Evolutionary conservation across 1,284 basidiomycete genomes (phyloP).

Genomic region (Serendipita sp.): DNA sequence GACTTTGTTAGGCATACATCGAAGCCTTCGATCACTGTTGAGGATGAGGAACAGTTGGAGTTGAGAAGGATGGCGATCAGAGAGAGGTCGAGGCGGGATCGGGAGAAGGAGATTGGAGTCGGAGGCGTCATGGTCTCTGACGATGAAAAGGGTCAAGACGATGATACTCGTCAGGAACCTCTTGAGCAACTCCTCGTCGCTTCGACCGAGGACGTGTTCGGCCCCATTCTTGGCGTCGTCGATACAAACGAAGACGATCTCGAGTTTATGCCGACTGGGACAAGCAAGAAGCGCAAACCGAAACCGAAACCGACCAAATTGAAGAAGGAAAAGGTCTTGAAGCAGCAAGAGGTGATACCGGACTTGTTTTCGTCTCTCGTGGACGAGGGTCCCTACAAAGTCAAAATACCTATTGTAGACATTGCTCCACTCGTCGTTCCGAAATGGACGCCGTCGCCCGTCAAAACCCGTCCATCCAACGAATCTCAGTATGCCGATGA

Average conservation of each 20-base stretch:
- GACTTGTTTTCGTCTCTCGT: slow-evolving; percentile 7
- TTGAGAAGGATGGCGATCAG: background rate
- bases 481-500: background rate
- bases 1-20: background rate
- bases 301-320: slow-evolving; percentile 11
- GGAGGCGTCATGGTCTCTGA: slow-evolving; percentile 18
- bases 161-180: slow-evolving; percentile 11
- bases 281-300: slow-evolving; percentile 7
- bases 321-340: slow-evolving; percentile 7
- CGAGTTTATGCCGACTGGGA: slow-evolving; percentile 6
- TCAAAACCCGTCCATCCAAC: background rate
- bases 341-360: background rate
- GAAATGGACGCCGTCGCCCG: background rate
- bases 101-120: slow-evolving; percentile 13
- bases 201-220: background rate
- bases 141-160: slow-evolving; percentile 25
- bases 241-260: background rate
- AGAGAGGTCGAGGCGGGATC: background rate
- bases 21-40: slow-evolving; percentile 10
- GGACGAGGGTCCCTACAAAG: slow-evolving; percentile 9
- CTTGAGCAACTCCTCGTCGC: background rate
- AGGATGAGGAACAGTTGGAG: slow-evolving; percentile 20
- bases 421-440: slow-evolving; percentile 5
- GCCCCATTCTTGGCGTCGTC: background rate
- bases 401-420: slow-evolving; percentile 11